These are phyloP conservation scores for Chlamydomonas sphaeroides DNA, from an alignment of 139 green algal species.

Conservation along the genomic window DNA sequence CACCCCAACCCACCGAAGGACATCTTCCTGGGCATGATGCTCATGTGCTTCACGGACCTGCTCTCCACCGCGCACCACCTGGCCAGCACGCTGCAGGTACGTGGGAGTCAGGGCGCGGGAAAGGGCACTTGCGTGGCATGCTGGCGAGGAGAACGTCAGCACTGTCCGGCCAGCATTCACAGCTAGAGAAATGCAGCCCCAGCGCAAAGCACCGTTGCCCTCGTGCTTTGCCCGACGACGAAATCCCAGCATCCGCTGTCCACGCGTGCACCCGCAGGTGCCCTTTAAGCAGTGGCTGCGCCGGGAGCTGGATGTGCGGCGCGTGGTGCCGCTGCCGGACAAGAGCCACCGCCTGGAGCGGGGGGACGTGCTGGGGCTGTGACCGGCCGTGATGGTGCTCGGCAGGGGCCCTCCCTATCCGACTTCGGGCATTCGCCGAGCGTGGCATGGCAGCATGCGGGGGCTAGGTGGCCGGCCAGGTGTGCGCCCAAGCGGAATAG, in stretches of 20 bases:
- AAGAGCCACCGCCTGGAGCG: conserved; percentile 22
- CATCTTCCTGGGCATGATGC: conserved; percentile 38
- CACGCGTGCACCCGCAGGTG: neutral
- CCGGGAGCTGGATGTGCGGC: conserved; percentile 26
- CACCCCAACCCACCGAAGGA: neutral
- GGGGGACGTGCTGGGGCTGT: conserved; percentile 21
- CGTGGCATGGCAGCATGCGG: too few relatives aligned
- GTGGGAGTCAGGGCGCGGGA: neutral
- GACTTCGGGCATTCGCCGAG: too few relatives aligned
- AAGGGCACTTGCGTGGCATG: too few relatives aligned
- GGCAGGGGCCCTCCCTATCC: too few relatives aligned
- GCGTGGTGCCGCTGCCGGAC: neutral
- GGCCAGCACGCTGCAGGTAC: conserved; percentile 20
- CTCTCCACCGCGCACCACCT: conserved; percentile 33
- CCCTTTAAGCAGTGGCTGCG: conserved; percentile 43
- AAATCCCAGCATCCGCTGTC: too few relatives aligned
- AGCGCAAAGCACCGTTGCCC: too few relatives aligned
- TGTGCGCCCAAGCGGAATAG: too few relatives aligned
- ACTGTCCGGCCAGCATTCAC: too few relatives aligned
- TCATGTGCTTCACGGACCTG: conserved; percentile 40
- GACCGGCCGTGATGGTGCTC: neutral
- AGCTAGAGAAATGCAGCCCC: too few relatives aligned
- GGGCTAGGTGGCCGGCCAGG: too few relatives aligned
- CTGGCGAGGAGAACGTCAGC: too few relatives aligned
- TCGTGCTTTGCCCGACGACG: too few relatives aligned